Conservation (phyloP, 768 basidiomycete species). For the Plicaturopsis crispa region DNA sequence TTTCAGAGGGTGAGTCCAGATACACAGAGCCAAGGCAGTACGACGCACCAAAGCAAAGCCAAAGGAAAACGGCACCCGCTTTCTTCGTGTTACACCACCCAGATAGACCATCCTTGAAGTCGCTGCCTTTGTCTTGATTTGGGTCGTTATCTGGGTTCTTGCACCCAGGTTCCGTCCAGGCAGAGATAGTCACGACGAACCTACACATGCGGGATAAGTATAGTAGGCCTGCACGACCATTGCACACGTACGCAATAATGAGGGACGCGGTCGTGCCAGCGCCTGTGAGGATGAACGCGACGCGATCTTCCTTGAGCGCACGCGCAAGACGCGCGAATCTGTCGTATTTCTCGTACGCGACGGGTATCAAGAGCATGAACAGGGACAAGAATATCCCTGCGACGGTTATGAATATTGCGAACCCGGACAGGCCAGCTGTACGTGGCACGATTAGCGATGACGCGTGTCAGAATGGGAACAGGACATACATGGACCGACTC, state of each 20-base stretch:
- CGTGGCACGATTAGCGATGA: slow-evolving; percentile 8
- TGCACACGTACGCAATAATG: slow-evolving; percentile 62
- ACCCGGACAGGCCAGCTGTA: slow-evolving; percentile 79
- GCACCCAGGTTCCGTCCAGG: slow-evolving; percentile 87
- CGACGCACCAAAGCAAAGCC: slow-evolving; percentile 69
- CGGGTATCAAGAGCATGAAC: slow-evolving; percentile 71
- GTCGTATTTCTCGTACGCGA: slow-evolving; percentile 82
- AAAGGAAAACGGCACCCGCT: slow-evolving; percentile 84
- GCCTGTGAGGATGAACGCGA: slow-evolving; percentile 76
- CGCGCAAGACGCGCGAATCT: slow-evolving; percentile 70
- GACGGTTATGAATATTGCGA: slow-evolving; percentile 77
- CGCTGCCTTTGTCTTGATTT: slow-evolving; percentile 50
- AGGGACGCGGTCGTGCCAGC: slow-evolving; percentile 59
- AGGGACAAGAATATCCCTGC: slow-evolving; percentile 64
- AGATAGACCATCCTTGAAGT: slow-evolving; percentile 58
- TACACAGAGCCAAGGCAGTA: background rate
- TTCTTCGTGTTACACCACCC: slow-evolving; percentile 94
- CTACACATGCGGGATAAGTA: too few relatives aligned
- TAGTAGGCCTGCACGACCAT: background rate
- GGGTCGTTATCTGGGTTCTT: slow-evolving; percentile 82
- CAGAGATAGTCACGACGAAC: slow-evolving; percentile 72
- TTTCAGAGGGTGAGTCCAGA: slow-evolving; percentile 6
- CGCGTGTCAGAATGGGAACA: slow-evolving; percentile 1
- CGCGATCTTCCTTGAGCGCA: slow-evolving; percentile 75
- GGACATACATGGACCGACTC: slow-evolving; percentile 77